Evolutionary conservation across 1,139 yeast genomes (phyloP).

Genomic region (Suhomyces taliae): DNA sequence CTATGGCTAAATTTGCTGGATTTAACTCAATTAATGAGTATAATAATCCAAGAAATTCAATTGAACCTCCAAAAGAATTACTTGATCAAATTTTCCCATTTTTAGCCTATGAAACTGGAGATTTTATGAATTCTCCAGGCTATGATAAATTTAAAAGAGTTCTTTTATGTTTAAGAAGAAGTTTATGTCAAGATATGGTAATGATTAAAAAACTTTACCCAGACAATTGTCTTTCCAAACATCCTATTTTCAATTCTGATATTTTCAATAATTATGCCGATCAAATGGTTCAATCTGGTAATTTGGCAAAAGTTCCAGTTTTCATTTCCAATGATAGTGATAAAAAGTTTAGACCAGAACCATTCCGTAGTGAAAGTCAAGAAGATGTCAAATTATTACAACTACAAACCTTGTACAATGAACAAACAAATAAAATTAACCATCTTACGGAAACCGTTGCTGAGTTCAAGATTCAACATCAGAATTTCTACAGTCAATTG

Average conservation of each 20-base stretch:
- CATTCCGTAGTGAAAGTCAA: background rate
- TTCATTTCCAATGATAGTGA: background rate
- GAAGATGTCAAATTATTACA: background rate
- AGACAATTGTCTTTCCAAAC: slow-evolving; percentile 25
- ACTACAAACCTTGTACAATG: slow-evolving; percentile 6
- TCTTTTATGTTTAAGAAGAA: slow-evolving; percentile 24
- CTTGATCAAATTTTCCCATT: slow-evolving; percentile 33
- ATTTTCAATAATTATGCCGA: slow-evolving; percentile 23
- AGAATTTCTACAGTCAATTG: slow-evolving; percentile 15
- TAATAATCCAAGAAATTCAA: slow-evolving; percentile 19
- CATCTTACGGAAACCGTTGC: slow-evolving; percentile 20
- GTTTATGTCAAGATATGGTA: slow-evolving; percentile 38
- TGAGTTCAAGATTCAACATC: slow-evolving; percentile 18
- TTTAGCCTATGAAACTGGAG: slow-evolving; percentile 15
- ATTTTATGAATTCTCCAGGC: slow-evolving; percentile 3
- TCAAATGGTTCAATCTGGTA: slow-evolving; percentile 15
- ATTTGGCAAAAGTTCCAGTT: slow-evolving; percentile 5
- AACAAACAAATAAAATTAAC: slow-evolving; percentile 11
- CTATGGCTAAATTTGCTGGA: slow-evolving; percentile 26
- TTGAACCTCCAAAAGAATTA: slow-evolving; percentile 32
- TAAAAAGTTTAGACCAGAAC: background rate
- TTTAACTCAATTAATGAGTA: slow-evolving; percentile 23
- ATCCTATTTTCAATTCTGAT: slow-evolving; percentile 28
- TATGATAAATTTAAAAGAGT: slow-evolving; percentile 18
- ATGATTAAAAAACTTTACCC: slow-evolving; percentile 27